Base-by-base conservation (phyloP, 2,329 filamentous ascomycete genomes). In the Epichloe brachyelytri region DNA sequence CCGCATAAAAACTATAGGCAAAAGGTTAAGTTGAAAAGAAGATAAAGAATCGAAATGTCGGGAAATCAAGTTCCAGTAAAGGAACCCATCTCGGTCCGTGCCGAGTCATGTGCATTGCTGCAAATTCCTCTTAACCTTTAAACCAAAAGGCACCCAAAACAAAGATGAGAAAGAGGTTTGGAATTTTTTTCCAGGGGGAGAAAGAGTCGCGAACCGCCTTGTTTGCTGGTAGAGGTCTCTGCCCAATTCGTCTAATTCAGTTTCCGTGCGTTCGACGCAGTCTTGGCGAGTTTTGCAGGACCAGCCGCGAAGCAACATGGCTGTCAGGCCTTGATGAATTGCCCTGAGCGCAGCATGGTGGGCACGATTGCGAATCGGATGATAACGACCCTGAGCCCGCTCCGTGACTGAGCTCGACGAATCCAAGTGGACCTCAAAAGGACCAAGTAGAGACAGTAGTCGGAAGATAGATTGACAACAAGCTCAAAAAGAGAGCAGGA, bases 81-180 rank as follows among this genome's bases (percentile, higher is more conserved):
- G 57, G 58, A 62, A 64, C 68, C 66, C 66, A 70, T 72, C 71
- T 74, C 71, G 71, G 68, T 68, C 68, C 58, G 60, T 40, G 68
- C 71, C 72, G 70, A 72, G 68, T 66, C 62, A 67, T 67, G 70
- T 78, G 78, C 78, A 81, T 81, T 78, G 78, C 78, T 81, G 78
- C 78, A 71, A 10, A 63, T 75, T 77, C 71, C 71, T 79, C 75
- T 78, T 78, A 22, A 67, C 73, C 70, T 74, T 68, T 63, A 62
- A 62, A 64, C 57, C 62, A 59, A 59, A 56, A 22, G 54, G 48
- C 49, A 49, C 56, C 55, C 55, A 50, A 41, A 58, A 58, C 62
- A 51, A 58, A 58, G 58, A 60, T 54, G 58, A 52, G 58, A 52
- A 57, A 65, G 61, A 63, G 60, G 54, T 8, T 22, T 52, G 53